Evolutionary conservation across 2,329 filamentous ascomycete genomes (phyloP), one percentile per base, ranked within the genome.

Genomic region (Curvularia hawaiiensis): DNA sequence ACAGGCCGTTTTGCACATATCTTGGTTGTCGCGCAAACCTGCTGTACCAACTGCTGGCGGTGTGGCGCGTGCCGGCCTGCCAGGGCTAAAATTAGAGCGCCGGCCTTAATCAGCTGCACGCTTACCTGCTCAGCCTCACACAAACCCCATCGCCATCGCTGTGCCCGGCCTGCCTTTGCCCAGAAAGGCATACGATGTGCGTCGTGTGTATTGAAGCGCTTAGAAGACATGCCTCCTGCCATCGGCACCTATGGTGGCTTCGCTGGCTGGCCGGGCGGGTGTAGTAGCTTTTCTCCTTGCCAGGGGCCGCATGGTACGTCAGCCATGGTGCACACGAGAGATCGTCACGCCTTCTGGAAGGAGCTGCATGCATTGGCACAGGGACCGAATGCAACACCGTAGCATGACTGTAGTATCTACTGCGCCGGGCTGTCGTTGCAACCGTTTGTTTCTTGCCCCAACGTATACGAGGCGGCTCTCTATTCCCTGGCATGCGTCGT

Each of bases 121-220:
- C 63, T 61, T 50, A 60, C 59, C 14, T 64, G 61, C 62, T 68
- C 68, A 71, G 68, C 68, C 68, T 69, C 67, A 68, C 60, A 26
- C 53, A 54, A 52, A 38, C 43, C 39, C 59, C 38, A 44, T 55
- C 18, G 22, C 24, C 46, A 31, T 60, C 48, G 58, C 58, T 28
- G 28, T 38, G 44, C 43, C 58, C 38, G 35, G 35, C 39, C 10
- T 31, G 31, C 40, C 28, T 28, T 38, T 5, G 31, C 22, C 18
- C 35, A 28, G n/a, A 40, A n/a, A 20, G 16, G 35, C 35, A 40
- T 40, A 4, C 35, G n/a, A 4, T 3, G 31, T 47, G 45, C 45
- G 12, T 47, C 30, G 31, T 35, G 31, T 30, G 10, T 38, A 38
- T 7, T 35, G 33, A 35, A 35, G 16, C 35, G 35, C 33, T 24